These are phyloP conservation scores for Oldenlandia corymbosa DNA, from an alignment of 257 asterid genomes.

Conservation along the genomic window DNA sequence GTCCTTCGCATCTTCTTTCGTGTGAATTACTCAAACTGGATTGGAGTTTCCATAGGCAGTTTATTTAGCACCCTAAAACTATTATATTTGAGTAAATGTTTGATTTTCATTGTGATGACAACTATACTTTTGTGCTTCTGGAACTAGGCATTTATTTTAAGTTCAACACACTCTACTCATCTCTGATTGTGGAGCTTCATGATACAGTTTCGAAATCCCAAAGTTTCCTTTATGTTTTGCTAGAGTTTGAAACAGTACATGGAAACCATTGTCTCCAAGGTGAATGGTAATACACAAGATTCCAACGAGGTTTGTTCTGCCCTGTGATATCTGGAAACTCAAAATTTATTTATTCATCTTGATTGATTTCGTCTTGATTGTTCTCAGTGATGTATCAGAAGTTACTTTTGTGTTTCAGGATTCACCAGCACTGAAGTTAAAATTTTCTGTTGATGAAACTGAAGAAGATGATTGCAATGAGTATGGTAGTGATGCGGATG, in stretches of 20 bases:
- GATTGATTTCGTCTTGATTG: background rate
- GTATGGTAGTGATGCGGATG: conserved; percentile 23
- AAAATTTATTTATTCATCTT: background rate
- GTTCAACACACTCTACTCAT: background rate
- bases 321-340: background rate
- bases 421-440: conserved; percentile 21
- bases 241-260: conserved; percentile 37
- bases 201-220: background rate
- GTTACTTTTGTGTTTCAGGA: conserved; percentile 30
- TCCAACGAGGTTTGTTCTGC: conserved; percentile 33
- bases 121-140: background rate
- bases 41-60: background rate
- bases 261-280: conserved; percentile 34
- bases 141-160: background rate
- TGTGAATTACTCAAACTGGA: background rate
- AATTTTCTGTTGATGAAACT: conserved; percentile 27
- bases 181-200: background rate
- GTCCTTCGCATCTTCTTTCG: no score
- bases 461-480: conserved; percentile 25
- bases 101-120: background rate
- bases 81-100: background rate
- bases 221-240: background rate
- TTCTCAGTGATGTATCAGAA: background rate
- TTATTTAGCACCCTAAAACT: background rate
- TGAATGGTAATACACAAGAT: conserved; percentile 31